Base-by-base conservation (phyloP, 2,329 filamentous ascomycete species). In the Aspergillus floridensis region DNA sequence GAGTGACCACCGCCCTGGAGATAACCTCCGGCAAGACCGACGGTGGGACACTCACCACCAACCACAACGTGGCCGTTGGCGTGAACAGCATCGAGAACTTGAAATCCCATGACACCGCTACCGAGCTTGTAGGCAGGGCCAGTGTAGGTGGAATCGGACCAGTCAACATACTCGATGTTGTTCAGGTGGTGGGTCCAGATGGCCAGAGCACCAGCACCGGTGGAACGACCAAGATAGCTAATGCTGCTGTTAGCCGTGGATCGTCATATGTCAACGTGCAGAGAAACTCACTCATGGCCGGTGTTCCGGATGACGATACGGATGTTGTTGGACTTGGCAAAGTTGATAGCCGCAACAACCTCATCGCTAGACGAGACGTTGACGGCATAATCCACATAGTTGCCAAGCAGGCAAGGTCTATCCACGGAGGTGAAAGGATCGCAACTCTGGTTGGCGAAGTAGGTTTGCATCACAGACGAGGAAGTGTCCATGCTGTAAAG, bases 1-100 rank as follows among this genome's bases (percentile, higher is more conserved):
- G 80, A 81, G 69, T 87, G 84, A 0, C 87, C 86, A 26, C 85
- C 86, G 7, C 85, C 85, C 69, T 86, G 83, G 6, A 78, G 81
- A 65, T 83, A 88, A 2, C 86, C 86, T 35, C 86, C 86, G 0
- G 83, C 81, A 4, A 85, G 66, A 7, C 85, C 85, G 11, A 88
- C 84, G 0, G 82, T 83, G 1, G 79, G 80, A 22, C 79, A 80
- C 4, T 80, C 80, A 5, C 86, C 86, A 0, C 81, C 82, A 0
- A 88, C 81, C 4, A 87, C 73, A 0, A 79, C 78, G 16, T 84
- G 72, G 54, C 81, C 79, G 62, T 77, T 67, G 10, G 75, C 69
- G 54, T 79, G 72, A 0, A 82, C 77, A n/a, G 76, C 74, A 1
- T 77, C 69, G 58, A 86, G 81, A 0, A 83, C 68, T 11, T 84